A percentile compares a stretch with the other conserved stretches of the same genome.
Conservation (phyloP, 2,329 filamentous ascomycete genomes). For the Talaromyces sp. region DNA sequence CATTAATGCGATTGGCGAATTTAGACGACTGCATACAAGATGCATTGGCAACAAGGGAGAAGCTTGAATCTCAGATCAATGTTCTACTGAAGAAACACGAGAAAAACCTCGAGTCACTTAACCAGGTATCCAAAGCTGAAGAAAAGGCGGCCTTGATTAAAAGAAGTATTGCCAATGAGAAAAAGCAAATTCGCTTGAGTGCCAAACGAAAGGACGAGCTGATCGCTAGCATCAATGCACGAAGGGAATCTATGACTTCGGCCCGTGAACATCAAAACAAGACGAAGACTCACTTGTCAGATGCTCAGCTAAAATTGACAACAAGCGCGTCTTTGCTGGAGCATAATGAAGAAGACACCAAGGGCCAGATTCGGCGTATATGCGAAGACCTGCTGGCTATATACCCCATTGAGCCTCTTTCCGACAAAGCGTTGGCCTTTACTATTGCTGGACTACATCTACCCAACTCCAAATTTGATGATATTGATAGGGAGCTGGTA, state of each 20-base stretch:
- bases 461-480: conserved; percentile 75
- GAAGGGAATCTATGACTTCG: conserved; percentile 64
- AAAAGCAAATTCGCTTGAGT: conserved; percentile 61
- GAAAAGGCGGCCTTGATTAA: conserved; percentile 42
- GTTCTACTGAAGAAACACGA: conserved; percentile 40
- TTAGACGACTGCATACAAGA: conserved; percentile 90
- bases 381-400: conserved; percentile 77
- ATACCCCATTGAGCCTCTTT: conserved; percentile 72
- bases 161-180: conserved; percentile 59
- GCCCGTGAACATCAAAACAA: conserved; percentile 60
- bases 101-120: conserved; percentile 28
- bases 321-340: conserved; percentile 56
- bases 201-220: conserved; percentile 65
- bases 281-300: conserved; percentile 59
- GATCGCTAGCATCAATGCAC: conserved; percentile 60
- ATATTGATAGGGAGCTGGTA: conserved; percentile 63
- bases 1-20: conserved; percentile 82
- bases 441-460: conserved; percentile 75
- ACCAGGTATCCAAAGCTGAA: conserved; percentile 36
- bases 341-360: conserved; percentile 61
- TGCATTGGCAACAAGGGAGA: conserved; percentile 71
- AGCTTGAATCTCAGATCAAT: conserved; percentile 75
- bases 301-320: conserved; percentile 58
- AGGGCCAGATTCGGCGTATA: conserved; percentile 81
- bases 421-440: conserved; percentile 67